Conservation (phyloP, 2,329 filamentous ascomycete species). For the Penicillium hordei region DNA sequence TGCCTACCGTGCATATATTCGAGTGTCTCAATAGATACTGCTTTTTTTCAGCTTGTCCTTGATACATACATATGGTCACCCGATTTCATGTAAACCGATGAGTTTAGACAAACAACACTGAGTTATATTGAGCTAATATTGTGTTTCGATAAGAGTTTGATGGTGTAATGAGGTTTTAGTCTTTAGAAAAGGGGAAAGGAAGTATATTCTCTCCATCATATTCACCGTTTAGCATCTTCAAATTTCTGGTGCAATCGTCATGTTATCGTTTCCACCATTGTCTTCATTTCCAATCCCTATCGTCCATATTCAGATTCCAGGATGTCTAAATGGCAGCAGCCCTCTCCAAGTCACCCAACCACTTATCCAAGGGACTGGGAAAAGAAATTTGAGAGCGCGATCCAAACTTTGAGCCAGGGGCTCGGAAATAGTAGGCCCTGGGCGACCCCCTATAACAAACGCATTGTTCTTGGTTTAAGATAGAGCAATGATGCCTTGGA, state of each 20-base stretch:
- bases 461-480: not conserved
- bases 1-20: not conserved
- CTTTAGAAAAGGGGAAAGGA: not conserved
- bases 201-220: not conserved
- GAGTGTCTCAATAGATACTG: not conserved
- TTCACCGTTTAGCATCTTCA: not conserved
- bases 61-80: not conserved
- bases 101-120: not conserved
- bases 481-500: not conserved
- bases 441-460: not conserved
- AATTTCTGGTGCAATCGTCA: not conserved
- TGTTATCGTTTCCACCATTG: not conserved
- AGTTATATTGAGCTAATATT: not conserved
- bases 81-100: too few relatives aligned
- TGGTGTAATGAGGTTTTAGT: not conserved
- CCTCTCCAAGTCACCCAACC: not conserved
- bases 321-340: not conserved
- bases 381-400: not conserved
- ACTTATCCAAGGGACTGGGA: not conserved
- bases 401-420: not conserved
- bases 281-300: not conserved
- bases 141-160: not conserved
- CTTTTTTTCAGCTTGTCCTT: not conserved
- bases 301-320: not conserved
- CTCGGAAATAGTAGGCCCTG: not conserved